Percentiles rank a stretch among this genome's conserved stretches.
These are phyloP conservation scores for Gentiana straminea DNA, from an alignment of 257 asterid species.

Conservation along the genomic window DNA sequence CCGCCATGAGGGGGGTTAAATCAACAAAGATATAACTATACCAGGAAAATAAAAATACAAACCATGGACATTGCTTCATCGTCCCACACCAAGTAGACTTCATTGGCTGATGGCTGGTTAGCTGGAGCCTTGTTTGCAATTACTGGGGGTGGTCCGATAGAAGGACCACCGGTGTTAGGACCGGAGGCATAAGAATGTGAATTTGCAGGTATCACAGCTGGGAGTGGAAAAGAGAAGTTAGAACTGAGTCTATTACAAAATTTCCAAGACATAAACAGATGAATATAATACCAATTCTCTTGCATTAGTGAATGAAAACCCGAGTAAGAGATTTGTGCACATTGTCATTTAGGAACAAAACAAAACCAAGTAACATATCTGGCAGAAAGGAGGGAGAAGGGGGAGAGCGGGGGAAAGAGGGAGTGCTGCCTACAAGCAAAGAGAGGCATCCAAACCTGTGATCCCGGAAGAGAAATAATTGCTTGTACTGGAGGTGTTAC, in stretches of 20 bases:
- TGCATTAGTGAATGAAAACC: no score
- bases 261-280: no score
- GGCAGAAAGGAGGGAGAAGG: no score
- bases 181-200: slow-evolving; percentile 96
- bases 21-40: slow-evolving; percentile 4
- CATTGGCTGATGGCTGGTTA: slow-evolving; percentile 68
- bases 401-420: no score
- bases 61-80: slow-evolving; percentile 99
- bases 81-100: slow-evolving; percentile 97
- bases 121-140: slow-evolving; percentile 92
- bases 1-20: background rate
- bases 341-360: no score
- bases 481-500: slow-evolving; percentile 20
- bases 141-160: slow-evolving; percentile 94
- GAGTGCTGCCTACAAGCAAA: no score
- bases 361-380: no score
- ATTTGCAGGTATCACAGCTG: slow-evolving; percentile 34
- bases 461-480: slow-evolving; percentile 33
- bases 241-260: no score
- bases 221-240: no score
- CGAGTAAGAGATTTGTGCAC: no score
- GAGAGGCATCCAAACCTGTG: slow-evolving; percentile 29
- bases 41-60: slow-evolving; percentile 15
- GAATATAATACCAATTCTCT: no score
- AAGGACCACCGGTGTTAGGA: slow-evolving; percentile 90